Evolutionary conservation across 345 rosid genomes (phyloP), one percentile per base, ranked within the genome.

Genomic region (Citrus hindsii): DNA sequence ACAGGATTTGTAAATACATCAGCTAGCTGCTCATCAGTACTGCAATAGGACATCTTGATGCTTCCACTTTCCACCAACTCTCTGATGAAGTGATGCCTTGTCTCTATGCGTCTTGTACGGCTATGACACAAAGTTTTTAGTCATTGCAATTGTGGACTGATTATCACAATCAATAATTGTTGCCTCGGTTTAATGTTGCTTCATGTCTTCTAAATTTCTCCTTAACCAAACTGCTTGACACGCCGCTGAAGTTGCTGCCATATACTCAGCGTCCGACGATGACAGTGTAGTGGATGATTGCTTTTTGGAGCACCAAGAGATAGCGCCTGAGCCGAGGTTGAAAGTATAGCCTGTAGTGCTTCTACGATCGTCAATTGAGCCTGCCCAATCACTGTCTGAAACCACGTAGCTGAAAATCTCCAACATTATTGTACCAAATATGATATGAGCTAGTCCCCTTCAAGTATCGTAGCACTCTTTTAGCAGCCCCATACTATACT

Each of bases 221-320:
- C 61, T 42, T 13, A 75, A 22, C 78, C 62, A 75, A 24, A 75
- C 7, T 21, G 19, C 61, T 63, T 63, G 70, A 46, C 60, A 28
- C 10, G 60, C 42, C 16, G 62, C 32, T 7, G 61, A 25, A n/a
- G 42, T 9, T 12, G 59, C 42, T n/a, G 16, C 33, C 33, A 32
- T 32, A 32, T 32, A 32, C 33, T 32, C 33, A 32, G 30, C 61
- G 51, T 75, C 62, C 27, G 71, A 35, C 9, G 27, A 37, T 25
- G 78, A 75, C 10, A 35, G 24, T 63, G 78, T 27, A 62, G n/a
- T n/a, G 27, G 78, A 62, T 63, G 38, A 33, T 67, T 76, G 35
- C 58, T 33, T 25, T 25, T 25, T 64, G 19, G 7, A 64, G 6
- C 32, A 10, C 25, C 40, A 9, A 59, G 40, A 38, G 40, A 38